phyloP scores from a whole-genome alignment of 192 early-diverging fungal species.

The Rhizophagus sp. region DNA sequence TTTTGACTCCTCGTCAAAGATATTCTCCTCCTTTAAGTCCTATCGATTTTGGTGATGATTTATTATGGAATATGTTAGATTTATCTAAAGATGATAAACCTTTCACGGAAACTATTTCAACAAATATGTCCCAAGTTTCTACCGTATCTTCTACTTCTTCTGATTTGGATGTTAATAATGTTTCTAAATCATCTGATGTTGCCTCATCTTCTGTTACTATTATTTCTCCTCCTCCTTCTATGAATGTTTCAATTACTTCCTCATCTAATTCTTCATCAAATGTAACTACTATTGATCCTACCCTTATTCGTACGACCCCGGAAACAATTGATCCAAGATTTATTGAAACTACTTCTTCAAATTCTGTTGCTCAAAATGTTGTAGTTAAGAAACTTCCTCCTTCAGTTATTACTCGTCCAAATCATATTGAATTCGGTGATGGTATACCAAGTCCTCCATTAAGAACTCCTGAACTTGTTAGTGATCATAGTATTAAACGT shows the following conservation, averaged over 20 bases:
- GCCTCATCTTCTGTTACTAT: neutral
- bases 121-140: neutral
- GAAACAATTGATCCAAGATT: neutral
- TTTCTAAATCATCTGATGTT: neutral
- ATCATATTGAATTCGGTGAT: slow-evolving; percentile 10
- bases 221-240: neutral
- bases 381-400: neutral
- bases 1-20: slow-evolving; percentile 15
- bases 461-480: slow-evolving; percentile 23
- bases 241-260: neutral
- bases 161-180: neutral
- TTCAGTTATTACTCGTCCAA: neutral
- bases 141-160: neutral
- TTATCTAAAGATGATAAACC: neutral
- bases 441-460: slow-evolving; percentile 9
- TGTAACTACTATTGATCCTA: slow-evolving; percentile 3
- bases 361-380: neutral
- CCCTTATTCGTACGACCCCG: neutral
- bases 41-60: neutral
- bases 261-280: neutral
- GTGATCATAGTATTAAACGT: slow-evolving; percentile 17
- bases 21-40: slow-evolving; percentile 10
- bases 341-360: neutral
- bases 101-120: neutral
- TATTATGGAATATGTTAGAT: neutral